These are phyloP conservation scores for Ramalina peruviana DNA, from an alignment of 495 filamentous ascomycete species.

Conservation along the genomic window DNA sequence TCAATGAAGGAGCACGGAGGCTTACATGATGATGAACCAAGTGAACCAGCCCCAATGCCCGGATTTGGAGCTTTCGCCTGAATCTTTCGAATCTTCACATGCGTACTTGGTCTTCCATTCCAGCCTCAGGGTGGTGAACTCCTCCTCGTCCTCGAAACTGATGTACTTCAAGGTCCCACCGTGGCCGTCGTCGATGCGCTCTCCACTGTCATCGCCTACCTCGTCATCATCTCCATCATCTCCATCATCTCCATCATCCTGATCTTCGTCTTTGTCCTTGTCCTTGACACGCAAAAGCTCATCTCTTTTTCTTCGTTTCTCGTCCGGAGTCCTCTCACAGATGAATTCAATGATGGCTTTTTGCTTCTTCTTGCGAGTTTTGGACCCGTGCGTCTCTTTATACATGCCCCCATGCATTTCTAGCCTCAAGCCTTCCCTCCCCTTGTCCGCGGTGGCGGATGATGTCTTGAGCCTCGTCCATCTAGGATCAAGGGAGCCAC, in stretches of 20 bases:
- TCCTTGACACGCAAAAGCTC: slow-evolving; percentile 22
- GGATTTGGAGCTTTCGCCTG: slow-evolving; percentile 17
- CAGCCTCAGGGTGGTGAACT: slow-evolving; percentile 45
- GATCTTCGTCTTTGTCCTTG: slow-evolving; percentile 19
- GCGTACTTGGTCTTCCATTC: slow-evolving; percentile 79
- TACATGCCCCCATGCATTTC: slow-evolving; percentile 56
- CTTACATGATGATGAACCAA: slow-evolving; percentile 92
- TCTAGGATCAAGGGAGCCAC: slow-evolving; percentile 42
- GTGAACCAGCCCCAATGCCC: slow-evolving; percentile 87
- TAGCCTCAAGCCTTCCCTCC: slow-evolving; percentile 54
- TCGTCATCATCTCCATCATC: slow-evolving; percentile 17
- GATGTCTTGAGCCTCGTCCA: slow-evolving; percentile 47
- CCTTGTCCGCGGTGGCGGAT: slow-evolving; percentile 39
- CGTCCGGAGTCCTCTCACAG: slow-evolving; percentile 34
- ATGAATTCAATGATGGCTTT: slow-evolving; percentile 69
- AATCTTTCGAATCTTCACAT: slow-evolving; percentile 51
- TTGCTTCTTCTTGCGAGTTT: slow-evolving; percentile 22
- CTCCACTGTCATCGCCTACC: slow-evolving; percentile 19
- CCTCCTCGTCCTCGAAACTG: slow-evolving; percentile 45
- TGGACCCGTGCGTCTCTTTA: slow-evolving; percentile 13
- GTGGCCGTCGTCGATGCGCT: slow-evolving; percentile 23
- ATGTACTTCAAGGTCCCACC: slow-evolving; percentile 54
- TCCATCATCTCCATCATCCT: slow-evolving; percentile 16
- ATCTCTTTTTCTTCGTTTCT: slow-evolving; percentile 14
- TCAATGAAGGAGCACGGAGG: slow-evolving; percentile 9